A percentile compares a stretch with the other conserved stretches of the same genome.
Evolutionary conservation across 192 early-diverging fungal species (phyloP).

Genomic region (Polychytrium aggregatum): DNA sequence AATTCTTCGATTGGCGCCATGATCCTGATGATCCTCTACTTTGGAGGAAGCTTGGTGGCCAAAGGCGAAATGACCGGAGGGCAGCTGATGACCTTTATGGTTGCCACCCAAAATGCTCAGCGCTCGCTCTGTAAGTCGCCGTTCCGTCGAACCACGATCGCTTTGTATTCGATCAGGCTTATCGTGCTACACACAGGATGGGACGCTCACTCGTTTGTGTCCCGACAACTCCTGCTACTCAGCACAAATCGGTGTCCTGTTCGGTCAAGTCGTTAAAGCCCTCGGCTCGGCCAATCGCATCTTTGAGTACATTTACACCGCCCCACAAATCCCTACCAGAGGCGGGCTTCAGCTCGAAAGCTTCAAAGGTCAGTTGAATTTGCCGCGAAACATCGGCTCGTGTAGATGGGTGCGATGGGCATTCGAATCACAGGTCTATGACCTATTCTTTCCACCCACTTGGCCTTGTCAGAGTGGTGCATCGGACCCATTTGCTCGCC

Average conservation of each 20-base stretch:
- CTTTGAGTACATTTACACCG: conserved; percentile 30
- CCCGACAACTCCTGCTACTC: neutral
- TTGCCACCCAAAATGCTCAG: conserved; percentile 33
- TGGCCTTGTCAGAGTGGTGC: no score
- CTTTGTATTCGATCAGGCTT: no score
- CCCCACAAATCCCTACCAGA: conserved; percentile 6
- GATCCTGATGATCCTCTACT: no score
- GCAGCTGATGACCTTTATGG: no score
- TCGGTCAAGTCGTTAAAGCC: conserved; percentile 31
- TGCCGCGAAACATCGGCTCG: neutral
- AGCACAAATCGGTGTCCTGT: conserved; percentile 25
- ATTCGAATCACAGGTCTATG: no score
- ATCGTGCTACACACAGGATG: neutral
- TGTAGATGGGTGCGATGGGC: neutral
- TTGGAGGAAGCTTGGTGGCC: no score
- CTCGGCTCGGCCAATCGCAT: conserved; percentile 18
- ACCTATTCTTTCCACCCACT: no score
- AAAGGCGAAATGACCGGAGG: no score
- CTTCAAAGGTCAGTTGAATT: conserved; percentile 15
- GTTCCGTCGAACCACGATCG: no score
- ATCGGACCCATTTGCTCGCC: no score
- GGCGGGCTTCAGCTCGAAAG: neutral
- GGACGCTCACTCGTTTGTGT: neutral
- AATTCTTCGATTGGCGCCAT: no score
- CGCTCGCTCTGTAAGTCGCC: conserved; percentile 9